phyloP scores from a whole-genome alignment of 176 grass and related monocot genomes.

The Avena insularis region DNA sequence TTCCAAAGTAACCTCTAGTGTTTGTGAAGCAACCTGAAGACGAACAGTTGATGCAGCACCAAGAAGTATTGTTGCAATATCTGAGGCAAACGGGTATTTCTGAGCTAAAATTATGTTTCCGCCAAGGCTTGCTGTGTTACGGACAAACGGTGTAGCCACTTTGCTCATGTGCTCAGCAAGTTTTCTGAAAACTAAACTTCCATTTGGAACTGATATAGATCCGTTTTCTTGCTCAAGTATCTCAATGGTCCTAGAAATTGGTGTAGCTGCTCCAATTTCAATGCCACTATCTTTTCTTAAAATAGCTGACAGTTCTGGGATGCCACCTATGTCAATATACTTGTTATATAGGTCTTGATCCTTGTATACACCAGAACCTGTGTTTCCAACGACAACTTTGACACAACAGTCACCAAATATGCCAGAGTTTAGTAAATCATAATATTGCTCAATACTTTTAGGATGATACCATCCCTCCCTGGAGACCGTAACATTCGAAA shows the following conservation, averaged over 20 bases:
- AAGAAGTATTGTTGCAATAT: constrained; percentile 77
- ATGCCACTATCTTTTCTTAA: constrained; percentile 40
- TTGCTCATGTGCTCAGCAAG: constrained; percentile 77
- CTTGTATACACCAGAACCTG: constrained; percentile 70
- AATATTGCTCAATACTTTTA: constrained; percentile 56
- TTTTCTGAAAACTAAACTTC: constrained; percentile 57
- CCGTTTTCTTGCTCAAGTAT: constrained; percentile 45
- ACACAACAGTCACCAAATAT: constrained; percentile 36
- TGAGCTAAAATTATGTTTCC: constrained; percentile 82
- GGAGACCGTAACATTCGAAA: neutral
- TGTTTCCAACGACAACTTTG: constrained; percentile 74
- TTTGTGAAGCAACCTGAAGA: constrained; percentile 51
- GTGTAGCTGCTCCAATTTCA: constrained; percentile 63
- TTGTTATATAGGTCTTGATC: constrained; percentile 57
- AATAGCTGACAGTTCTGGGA: constrained; percentile 66
- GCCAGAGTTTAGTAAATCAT: constrained; percentile 47
- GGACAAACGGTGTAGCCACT: constrained; percentile 70
- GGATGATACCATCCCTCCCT: constrained; percentile 60
- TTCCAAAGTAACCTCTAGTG: constrained; percentile 58
- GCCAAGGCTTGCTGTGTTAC: constrained; percentile 76
- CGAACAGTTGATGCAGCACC: constrained; percentile 55
- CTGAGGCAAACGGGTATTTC: constrained; percentile 61
- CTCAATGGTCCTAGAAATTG: constrained; percentile 60
- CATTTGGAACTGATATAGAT: constrained; percentile 12
- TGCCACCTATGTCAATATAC: constrained; percentile 66